A percentile compares a stretch with the other conserved stretches of the same genome.
phyloP scores from a whole-genome alignment of 2,329 filamentous ascomycete species.

The Fusarium tupiense region DNA sequence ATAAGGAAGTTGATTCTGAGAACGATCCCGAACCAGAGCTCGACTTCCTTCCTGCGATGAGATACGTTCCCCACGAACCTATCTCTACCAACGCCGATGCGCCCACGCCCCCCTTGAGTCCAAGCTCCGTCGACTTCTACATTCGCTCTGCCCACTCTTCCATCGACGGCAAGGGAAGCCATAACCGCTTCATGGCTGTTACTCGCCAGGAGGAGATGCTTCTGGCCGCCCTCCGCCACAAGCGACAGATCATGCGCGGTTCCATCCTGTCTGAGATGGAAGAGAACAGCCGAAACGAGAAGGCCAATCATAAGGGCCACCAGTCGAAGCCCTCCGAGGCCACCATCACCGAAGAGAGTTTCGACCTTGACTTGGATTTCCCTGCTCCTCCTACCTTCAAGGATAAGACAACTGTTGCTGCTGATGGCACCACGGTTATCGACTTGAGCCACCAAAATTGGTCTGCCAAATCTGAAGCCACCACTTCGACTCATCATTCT shows the following conservation, averaged over 20 bases:
- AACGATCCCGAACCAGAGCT: conserved; percentile 26
- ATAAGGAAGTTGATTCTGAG: conserved; percentile 25
- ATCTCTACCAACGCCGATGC: conserved; percentile 49
- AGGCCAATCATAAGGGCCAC: conserved; percentile 32
- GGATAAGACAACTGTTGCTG: conserved; percentile 37
- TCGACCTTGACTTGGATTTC: conserved; percentile 50
- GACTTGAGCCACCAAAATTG: conserved; percentile 33
- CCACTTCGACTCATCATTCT: conserved; percentile 1
- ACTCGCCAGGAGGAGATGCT: conserved; percentile 68
- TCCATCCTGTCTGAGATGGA: conserved; percentile 56
- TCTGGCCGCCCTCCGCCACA: conserved; percentile 64
- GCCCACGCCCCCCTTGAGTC: conserved; percentile 62
- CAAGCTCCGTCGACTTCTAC: conserved; percentile 61
- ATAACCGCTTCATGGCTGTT: conserved; percentile 64
- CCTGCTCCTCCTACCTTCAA: conserved; percentile 47
- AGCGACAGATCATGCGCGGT: conserved; percentile 65
- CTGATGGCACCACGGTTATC: conserved; percentile 40
- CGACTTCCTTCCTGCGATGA: conserved; percentile 26
- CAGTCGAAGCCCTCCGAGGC: conserved; percentile 45
- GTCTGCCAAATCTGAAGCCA: background rate
- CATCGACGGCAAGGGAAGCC: conserved; percentile 43
- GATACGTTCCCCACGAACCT: conserved; percentile 37
- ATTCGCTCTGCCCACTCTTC: conserved; percentile 53
- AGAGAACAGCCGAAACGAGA: conserved; percentile 40
- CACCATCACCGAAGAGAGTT: conserved; percentile 44